These are phyloP conservation scores for Dimargaris verticillata DNA, from an alignment of 192 early-diverging fungal species.

Conservation along the genomic window DNA sequence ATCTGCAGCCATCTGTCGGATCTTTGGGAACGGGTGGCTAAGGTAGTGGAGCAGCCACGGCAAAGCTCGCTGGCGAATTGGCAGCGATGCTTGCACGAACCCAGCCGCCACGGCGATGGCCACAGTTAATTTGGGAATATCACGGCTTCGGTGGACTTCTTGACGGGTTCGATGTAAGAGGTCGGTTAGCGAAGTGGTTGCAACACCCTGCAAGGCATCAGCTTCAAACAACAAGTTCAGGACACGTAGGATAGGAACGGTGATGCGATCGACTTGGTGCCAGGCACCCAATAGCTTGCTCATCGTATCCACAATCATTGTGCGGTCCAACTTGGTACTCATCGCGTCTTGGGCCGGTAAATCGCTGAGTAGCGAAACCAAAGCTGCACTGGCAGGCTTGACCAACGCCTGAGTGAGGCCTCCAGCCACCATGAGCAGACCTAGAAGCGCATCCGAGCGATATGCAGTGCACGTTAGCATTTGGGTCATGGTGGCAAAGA, in stretches of 20 bases:
- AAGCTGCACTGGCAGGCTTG: constrained; percentile 36
- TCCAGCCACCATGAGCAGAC: constrained; percentile 60
- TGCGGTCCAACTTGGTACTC: constrained; percentile 8
- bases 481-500: constrained; percentile 43
- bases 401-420: constrained; percentile 64
- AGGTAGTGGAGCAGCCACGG: constrained; percentile 43
- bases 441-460: constrained; percentile 38
- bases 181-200: constrained; percentile 14
- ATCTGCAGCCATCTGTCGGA: constrained; percentile 51
- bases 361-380: constrained; percentile 36
- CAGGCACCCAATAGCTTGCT: constrained; percentile 23
- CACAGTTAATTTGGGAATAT: constrained; percentile 46
- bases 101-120: constrained; percentile 43
- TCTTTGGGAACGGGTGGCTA: constrained; percentile 59
- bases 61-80: constrained; percentile 20
- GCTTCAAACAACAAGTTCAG: constrained; percentile 46
- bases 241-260: constrained; percentile 45
- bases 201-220: constrained; percentile 20
- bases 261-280: constrained; percentile 44
- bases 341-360: constrained; percentile 19
- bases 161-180: constrained; percentile 27
- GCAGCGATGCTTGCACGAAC: constrained; percentile 6
- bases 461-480: constrained; percentile 36
- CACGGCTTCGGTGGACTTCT: constrained; percentile 31
- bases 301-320: constrained; percentile 22